Conservation (phyloP, 2,329 filamentous ascomycete genomes). For the Aspergillus neoniger region DNA sequence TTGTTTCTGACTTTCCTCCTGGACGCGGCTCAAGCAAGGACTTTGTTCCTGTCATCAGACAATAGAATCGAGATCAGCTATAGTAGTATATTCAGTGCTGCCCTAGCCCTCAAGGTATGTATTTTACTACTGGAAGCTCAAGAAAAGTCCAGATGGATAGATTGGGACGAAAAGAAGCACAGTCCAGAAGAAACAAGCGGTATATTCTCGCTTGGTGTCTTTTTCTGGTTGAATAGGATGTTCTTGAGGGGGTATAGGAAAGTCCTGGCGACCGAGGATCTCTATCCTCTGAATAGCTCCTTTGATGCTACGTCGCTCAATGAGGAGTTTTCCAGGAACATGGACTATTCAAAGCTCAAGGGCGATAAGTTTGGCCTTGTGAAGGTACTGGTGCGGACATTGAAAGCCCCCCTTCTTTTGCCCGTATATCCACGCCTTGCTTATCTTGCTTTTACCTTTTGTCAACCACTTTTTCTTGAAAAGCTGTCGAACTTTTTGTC, state of each 20-base stretch:
- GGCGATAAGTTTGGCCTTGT: conserved; percentile 10
- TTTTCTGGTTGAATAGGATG: conserved; percentile 40
- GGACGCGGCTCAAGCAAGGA: conserved; percentile 43
- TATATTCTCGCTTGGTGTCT: conserved; percentile 35
- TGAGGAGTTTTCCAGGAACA: conserved; percentile 9
- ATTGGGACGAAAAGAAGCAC: conserved; percentile 28
- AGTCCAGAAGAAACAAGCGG: conserved; percentile 38
- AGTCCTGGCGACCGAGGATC: conserved; percentile 30
- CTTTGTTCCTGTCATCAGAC: conserved; percentile 24
- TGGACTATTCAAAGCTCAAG: conserved; percentile 13
- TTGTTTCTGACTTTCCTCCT: conserved; percentile 44
- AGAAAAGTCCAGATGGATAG: conserved; percentile 29
- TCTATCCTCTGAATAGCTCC: conserved; percentile 24
- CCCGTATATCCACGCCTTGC: conserved; percentile 27
- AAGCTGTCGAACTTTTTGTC: conserved; percentile 19
- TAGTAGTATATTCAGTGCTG: conserved; percentile 6
- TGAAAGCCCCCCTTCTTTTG: conserved; percentile 27
- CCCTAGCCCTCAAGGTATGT: conserved; percentile 15
- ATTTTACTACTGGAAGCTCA: conserved; percentile 25
- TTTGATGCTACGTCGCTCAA: conserved; percentile 6
- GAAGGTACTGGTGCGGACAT: conserved; percentile 27
- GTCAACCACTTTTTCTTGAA: conserved; percentile 31
- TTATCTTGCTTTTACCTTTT: conserved; percentile 28
- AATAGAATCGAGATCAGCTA: conserved; percentile 7
- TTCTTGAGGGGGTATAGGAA: conserved; percentile 33